Percentiles rank a stretch among this genome's conserved stretches.
Conservation (phyloP, 345 rosid genomes). For the Boechera retrofracta region DNA sequence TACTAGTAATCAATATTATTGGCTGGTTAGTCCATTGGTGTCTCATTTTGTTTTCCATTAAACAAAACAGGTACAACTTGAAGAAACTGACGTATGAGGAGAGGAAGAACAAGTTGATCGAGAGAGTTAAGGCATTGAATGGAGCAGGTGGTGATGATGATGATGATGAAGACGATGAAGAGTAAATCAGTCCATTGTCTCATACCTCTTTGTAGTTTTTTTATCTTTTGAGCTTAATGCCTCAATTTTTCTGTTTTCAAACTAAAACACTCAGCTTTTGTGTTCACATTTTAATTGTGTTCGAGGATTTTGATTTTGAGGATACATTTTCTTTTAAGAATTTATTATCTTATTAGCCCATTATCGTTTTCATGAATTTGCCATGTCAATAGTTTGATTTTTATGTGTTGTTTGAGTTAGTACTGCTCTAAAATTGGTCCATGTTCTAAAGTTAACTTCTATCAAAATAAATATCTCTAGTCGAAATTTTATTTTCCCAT, state of each 20-base stretch:
- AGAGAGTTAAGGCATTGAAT: constrained; percentile 69
- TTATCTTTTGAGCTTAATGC: constrained; percentile 28
- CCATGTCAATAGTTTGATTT: too few relatives aligned
- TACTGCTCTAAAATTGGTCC: too few relatives aligned
- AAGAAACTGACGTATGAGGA: constrained; percentile 86
- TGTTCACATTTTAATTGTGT: constrained; percentile 15
- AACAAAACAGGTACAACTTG: constrained; percentile 68
- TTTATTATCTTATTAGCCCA: background rate
- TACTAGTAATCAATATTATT: background rate
- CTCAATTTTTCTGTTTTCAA: constrained; percentile 31
- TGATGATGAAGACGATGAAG: constrained; percentile 55
- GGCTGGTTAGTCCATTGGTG: background rate
- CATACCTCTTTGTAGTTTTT: constrained; percentile 30
- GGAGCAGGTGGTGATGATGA: constrained; percentile 54
- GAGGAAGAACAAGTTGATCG: constrained; percentile 75
- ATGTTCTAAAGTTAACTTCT: too few relatives aligned
- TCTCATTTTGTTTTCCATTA: constrained; percentile 16
- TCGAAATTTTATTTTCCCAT: too few relatives aligned
- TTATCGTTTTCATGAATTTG: background rate
- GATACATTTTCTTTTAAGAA: constrained; percentile 11
- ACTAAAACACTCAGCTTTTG: constrained; percentile 26
- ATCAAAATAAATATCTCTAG: too few relatives aligned
- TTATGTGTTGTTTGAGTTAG: too few relatives aligned
- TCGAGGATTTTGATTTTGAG: constrained; percentile 37
- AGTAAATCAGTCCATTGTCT: constrained; percentile 31